Conservation (phyloP, 192 early-diverging fungal genomes). For the Geranomyces variabilis region DNA sequence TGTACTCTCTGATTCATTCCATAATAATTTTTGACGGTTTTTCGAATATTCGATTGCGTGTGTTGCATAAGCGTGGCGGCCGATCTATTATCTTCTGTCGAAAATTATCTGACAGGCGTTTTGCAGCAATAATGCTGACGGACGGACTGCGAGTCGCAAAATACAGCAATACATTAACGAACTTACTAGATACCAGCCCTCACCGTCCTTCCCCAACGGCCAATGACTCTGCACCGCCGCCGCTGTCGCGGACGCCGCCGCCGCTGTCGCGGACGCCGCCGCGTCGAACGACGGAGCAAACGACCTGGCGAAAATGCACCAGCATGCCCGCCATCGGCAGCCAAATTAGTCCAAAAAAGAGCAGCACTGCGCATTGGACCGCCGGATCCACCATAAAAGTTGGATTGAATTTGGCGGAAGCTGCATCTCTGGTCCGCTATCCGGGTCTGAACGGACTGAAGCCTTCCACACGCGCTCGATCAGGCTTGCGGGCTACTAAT, state of each 20-base stretch:
- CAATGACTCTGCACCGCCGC: background rate
- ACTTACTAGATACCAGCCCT: background rate
- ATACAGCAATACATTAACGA: slow-evolving; percentile 8
- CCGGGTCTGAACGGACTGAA: slow-evolving; percentile 2
- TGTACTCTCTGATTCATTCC: too few species aligned
- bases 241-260: background rate
- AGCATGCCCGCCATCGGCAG: too few species aligned
- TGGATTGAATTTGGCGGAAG: slow-evolving; percentile 11
- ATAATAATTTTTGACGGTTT: too few species aligned
- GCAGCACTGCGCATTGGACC: slow-evolving; percentile 6
- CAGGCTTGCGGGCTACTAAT: background rate
- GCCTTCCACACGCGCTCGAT: background rate
- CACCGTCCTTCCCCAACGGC: background rate
- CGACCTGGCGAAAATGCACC: slow-evolving; percentile 10
- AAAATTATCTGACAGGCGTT: too few species aligned
- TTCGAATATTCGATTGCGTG: too few species aligned
- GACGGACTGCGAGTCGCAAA: slow-evolving; percentile 7
- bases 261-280: background rate
- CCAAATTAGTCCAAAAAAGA: too few species aligned
- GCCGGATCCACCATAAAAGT: slow-evolving; percentile 14
- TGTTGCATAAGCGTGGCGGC: too few species aligned
- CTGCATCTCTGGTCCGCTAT: slow-evolving; percentile 12
- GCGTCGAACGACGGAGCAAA: background rate
- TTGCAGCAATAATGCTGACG: slow-evolving; percentile 1
- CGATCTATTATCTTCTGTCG: too few species aligned